Evolutionary conservation across 1,284 basidiomycete genomes (phyloP).

Genomic region (Gymnopus androsaceus): DNA sequence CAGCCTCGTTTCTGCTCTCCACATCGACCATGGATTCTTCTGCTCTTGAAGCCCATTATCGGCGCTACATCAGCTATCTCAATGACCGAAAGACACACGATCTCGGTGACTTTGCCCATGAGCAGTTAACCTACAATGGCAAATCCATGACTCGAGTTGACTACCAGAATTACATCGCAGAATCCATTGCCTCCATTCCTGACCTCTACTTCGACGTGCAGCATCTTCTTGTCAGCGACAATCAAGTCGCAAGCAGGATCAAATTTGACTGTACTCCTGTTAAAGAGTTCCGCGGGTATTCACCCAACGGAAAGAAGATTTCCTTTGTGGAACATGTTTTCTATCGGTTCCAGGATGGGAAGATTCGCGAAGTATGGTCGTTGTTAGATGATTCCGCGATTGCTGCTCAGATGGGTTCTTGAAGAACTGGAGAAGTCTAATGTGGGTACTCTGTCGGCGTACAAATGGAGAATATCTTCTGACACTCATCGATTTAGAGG

Average conservation of each 20-base stretch:
- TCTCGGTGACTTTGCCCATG: slow-evolving; percentile 3
- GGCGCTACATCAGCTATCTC: slow-evolving; percentile 4
- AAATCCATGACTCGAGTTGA: not conserved
- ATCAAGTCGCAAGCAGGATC: slow-evolving; percentile 1
- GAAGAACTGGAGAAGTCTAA: no score
- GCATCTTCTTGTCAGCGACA: not conserved
- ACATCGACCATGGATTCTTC: not conserved
- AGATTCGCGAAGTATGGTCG: slow-evolving; percentile 6
- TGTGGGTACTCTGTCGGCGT: no score
- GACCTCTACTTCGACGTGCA: slow-evolving; percentile 9
- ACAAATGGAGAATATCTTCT: no score
- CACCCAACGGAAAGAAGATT: slow-evolving; percentile 3
- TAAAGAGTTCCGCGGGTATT: not conserved
- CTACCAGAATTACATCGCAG: slow-evolving; percentile 9
- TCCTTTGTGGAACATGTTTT: slow-evolving; percentile 8
- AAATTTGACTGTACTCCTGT: slow-evolving; percentile 1
- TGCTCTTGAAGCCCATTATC: not conserved
- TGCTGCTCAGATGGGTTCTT: not conserved
- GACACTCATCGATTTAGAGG: no score
- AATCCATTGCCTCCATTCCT: not conserved
- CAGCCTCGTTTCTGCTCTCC: not conserved
- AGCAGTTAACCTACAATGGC: slow-evolving; percentile 2
- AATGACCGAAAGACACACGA: not conserved
- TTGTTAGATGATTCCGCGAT: slow-evolving; percentile 5
- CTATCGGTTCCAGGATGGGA: slow-evolving; percentile 2